Conservation (phyloP, 345 rosid species). For the Eucalyptus curtisii region DNA sequence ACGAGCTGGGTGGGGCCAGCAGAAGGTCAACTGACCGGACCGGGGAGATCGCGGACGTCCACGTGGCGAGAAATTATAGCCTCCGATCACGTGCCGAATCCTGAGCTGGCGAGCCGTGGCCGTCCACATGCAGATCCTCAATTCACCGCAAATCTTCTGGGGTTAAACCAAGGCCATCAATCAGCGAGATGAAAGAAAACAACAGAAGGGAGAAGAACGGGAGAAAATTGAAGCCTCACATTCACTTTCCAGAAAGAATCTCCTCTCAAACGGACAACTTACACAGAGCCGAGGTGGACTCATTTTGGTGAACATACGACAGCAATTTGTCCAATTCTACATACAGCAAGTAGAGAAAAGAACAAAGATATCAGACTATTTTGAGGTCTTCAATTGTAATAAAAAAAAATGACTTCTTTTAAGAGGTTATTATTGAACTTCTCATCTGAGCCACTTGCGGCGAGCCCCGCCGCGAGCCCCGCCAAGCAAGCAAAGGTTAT, state of each 20-base stretch:
- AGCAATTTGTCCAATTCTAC: conserved; percentile 6
- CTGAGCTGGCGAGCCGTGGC: background rate
- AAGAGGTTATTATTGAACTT: conserved; percentile 20
- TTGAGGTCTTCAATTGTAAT: background rate
- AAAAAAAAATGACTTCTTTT: background rate
- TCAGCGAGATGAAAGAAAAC: background rate
- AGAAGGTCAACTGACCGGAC: background rate
- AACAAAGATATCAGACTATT: background rate
- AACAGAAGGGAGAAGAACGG: background rate
- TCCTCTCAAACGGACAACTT: background rate
- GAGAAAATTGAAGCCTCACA: conserved; percentile 15
- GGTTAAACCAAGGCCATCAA: background rate
- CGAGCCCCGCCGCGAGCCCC: background rate
- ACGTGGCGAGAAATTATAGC: background rate
- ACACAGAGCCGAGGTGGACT: background rate
- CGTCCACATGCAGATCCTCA: background rate
- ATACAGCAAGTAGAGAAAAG: background rate
- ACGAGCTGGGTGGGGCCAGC: background rate
- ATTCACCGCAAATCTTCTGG: background rate
- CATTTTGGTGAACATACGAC: conserved; percentile 1
- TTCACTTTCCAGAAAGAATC: conserved; percentile 5
- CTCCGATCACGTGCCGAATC: background rate
- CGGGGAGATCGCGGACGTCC: background rate
- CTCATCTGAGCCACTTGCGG: conserved; percentile 19
- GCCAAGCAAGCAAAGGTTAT: conserved; percentile 17